These are phyloP conservation scores for Stephania cephalantha DNA, from an alignment of 164 flowering plant genomes.

Conservation along the genomic window DNA sequence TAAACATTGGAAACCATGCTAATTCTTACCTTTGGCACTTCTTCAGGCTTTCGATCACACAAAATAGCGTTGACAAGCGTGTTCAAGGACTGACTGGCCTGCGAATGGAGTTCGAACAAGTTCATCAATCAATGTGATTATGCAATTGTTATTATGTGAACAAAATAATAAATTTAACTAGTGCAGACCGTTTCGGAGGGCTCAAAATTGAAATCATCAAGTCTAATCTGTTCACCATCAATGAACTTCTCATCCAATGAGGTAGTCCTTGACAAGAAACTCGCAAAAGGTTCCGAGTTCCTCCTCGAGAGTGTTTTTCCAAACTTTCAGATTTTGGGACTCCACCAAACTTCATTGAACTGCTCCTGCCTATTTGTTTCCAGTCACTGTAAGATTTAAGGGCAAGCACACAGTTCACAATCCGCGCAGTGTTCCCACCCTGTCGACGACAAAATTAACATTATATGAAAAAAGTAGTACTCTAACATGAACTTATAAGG, in stretches of 20 bases:
- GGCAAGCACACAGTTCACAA: constrained; percentile 79
- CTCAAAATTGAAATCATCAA: constrained; percentile 33
- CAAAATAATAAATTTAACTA: not conserved
- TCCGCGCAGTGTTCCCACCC: constrained; percentile 86
- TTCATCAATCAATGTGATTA: not conserved
- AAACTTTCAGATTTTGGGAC: constrained; percentile 39
- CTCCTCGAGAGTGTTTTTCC: constrained; percentile 66
- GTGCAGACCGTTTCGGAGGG: constrained; percentile 60
- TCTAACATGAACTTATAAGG: no score
- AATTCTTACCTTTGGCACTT: constrained; percentile 68
- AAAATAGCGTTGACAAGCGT: constrained; percentile 67
- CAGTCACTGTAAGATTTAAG: constrained; percentile 85
- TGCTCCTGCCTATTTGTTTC: constrained; percentile 75
- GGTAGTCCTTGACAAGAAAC: constrained; percentile 50
- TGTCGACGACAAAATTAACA: constrained; percentile 20
- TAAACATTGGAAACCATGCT: constrained; percentile 1
- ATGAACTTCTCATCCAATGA: constrained; percentile 41
- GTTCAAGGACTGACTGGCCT: constrained; percentile 55
- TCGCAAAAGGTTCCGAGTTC: constrained; percentile 74
- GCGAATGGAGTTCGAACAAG: constrained; percentile 15
- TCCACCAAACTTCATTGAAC: constrained; percentile 65
- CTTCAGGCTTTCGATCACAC: constrained; percentile 83
- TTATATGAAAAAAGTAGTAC: not conserved
- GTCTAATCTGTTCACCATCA: constrained; percentile 10
- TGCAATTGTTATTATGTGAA: not conserved